Conservation (phyloP, 495 filamentous ascomycete genomes). For the Neurospora discreta region DNA sequence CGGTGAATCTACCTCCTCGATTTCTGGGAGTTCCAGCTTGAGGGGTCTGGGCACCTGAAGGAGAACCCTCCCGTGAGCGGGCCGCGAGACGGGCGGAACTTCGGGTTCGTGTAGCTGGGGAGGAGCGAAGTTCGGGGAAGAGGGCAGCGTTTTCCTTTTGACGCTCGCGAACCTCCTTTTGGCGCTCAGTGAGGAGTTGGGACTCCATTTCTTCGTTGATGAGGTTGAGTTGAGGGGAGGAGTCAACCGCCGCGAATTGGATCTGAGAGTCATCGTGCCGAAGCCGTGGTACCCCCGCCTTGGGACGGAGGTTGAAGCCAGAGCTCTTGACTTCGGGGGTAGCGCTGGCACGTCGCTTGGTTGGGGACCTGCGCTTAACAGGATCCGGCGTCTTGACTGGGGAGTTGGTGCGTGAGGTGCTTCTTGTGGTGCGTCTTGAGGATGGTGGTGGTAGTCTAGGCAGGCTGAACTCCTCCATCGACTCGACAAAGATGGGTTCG, state of each 20-base stretch:
- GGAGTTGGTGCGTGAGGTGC: not conserved
- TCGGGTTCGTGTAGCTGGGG: conserved; percentile 25
- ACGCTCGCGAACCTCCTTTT: conserved; percentile 57
- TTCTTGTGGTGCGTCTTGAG: conserved; percentile 4
- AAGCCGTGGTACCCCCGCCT: conserved; percentile 24
- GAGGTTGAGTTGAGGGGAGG: conserved; percentile 31
- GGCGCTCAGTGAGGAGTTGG: conserved; percentile 61
- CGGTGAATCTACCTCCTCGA: conserved; percentile 34
- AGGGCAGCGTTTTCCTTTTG: conserved; percentile 57
- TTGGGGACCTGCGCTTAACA: conserved; percentile 11
- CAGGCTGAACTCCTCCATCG: conserved; percentile 34
- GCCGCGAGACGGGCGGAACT: not conserved
- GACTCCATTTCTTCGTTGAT: conserved; percentile 36
- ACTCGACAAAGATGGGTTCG: conserved; percentile 38
- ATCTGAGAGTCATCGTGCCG: conserved; percentile 73
- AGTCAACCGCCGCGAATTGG: conserved; percentile 56
- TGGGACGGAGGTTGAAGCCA: conserved; percentile 8
- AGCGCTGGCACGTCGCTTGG: conserved; percentile 14
- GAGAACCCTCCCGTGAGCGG: not conserved
- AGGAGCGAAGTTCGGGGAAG: conserved; percentile 60
- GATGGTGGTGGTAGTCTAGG: conserved; percentile 11
- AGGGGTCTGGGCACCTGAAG: not conserved
- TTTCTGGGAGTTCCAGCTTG: conserved; percentile 28
- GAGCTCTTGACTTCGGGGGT: conserved; percentile 17
- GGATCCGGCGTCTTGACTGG: conserved; percentile 14